Evolutionary conservation across 2,329 filamentous ascomycete genomes (phyloP), one percentile per base, ranked within the genome.

Genomic region (Monilinia vaccinii-corymbosi): DNA sequence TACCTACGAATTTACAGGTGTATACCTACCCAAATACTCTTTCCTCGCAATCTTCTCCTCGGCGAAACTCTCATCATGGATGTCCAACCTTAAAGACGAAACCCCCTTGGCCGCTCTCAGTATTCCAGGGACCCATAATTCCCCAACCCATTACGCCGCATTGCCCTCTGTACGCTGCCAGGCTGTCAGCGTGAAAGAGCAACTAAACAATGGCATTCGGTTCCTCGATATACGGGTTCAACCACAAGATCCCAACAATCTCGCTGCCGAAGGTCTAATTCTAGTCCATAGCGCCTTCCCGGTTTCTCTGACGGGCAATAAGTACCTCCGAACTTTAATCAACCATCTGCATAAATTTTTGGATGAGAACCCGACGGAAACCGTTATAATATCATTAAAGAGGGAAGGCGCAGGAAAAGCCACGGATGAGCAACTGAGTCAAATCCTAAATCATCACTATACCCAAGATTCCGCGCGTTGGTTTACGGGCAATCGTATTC

Each of bases 51-150:
- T 97, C 62, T 85, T 87, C 74, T 89, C 85, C 63, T 91, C 85
- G 6, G 81, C 86, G 18, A 80, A 84, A 58, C 81, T 92, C 53
- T 72, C 84, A 63, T 75, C 79, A 57, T 96, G 94, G 94, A 97
- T 97, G 92, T 75, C 79, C 60, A 80, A 85, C 63, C 79, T 97
- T 46, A 78, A 81, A 62, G 83, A 92, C 69, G 80, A 84, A 23
- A 87, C 84, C 56, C 85, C 90, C 1, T 78, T 97, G 5, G 88
- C 89, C 1, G 81, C 87, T 3, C 83, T 99, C 53, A 94, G 88
- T 53, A 94, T 97, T 64, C 94, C 94, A 0, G 94, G 94, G 64
- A 97, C 94, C 0, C 94, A 99, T 78, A 97, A 99, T 76, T 90
- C 89, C 21, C 90, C 94, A 8, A 95, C 92, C 11, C 87, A 83